Base-by-base conservation (phyloP, 306 rosid species). In the Macrotyloma uniflorum region DNA sequence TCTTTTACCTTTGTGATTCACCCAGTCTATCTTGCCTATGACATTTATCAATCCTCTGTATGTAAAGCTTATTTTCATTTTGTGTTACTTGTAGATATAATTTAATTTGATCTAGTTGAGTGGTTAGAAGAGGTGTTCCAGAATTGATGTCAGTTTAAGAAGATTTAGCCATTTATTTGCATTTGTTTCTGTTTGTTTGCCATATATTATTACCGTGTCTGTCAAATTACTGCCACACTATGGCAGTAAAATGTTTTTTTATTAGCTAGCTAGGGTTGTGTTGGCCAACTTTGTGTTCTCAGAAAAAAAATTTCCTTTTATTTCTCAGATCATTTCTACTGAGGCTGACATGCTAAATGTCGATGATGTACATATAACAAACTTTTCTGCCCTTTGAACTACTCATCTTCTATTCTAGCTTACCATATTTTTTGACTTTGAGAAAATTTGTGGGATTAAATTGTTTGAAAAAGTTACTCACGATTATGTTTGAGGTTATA, bases 191-290 rank as follows among this genome's bases (percentile, higher is more conserved):
- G 16, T 58, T 58, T 67, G 64, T 46, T 49, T 75, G 77, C 47
- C 14, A 6, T 57, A 24, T 46, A 26, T 53, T 65, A 74, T 35
- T 30, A 20, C 36, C 49, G 53, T 70, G 54, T n/a, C 64, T 51
- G 19, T 43, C 55, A 30, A 70, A 76, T 22, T 70, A 70, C 85
- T 40, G 23, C 65, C 50, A 42, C 81, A 30, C 11, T 49, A 28
- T 1, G 8, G 8, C 6, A 0, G 65, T 58, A 11, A 59, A 64
- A 38, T 19, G 23, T 46, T 68, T 77, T 38, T 49, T 62, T 38
- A 76, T 26, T 40, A 26, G 67, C 38, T 64, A 64, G 59, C 49
- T 38, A 26, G 59, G 59, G 43, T 43, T 3, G 10, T 24, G 43
- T 38, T 63, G 9, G 54, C 24, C 23, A 50, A 24, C 50, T 20